Evolutionary conservation across 2,329 filamentous ascomycete genomes (phyloP), one percentile per base, ranked within the genome.

Genomic region (Fusarium virguliforme): DNA sequence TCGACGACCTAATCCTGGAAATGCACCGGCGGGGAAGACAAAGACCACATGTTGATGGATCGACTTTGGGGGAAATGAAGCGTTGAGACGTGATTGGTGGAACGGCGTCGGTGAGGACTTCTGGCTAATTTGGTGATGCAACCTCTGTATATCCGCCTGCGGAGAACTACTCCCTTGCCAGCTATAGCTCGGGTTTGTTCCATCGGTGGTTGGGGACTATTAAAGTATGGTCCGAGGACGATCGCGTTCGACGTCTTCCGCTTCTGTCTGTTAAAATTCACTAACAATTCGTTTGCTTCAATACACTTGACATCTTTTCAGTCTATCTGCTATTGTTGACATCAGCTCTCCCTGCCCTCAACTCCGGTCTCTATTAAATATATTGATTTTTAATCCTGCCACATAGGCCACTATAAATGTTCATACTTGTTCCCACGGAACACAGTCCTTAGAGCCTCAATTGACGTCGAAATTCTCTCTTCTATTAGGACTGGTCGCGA

Each of bases 61-160:
- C 34, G 50, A 54, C 50, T 54, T 35, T 54, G 32, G 34, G 32
- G 50, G 32, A 35, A 10, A 37, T 35, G 30, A 22, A n/a, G 12
- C 37, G 30, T 22, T 37, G 50, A 22, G 30, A 54, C 30, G 24
- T 37, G 18, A 54, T 54, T 54, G 50, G 50, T 54, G 50, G 50
- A 54, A 54, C 32, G 32, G 18, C 3, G 34, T 22, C 22, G 8
- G 32, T 35, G 18, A 54, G 26, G 30, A 54, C 34, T 51, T 37
- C 50, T 54, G 50, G 50, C 50, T 54, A 54, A 54, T 50, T 43
- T 48, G 43, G 24, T 26, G 28, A 48, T 48, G 43, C 43, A 48
- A 48, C 43, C 43, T 48, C 28, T 48, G 28, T 30, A 30, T 26
- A 48, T 30, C 8, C 28, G n/a, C 28, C 28, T 48, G 43, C 43